Conservation (phyloP, 2,329 filamentous ascomycete species). For the Gyromitra esculenta region DNA sequence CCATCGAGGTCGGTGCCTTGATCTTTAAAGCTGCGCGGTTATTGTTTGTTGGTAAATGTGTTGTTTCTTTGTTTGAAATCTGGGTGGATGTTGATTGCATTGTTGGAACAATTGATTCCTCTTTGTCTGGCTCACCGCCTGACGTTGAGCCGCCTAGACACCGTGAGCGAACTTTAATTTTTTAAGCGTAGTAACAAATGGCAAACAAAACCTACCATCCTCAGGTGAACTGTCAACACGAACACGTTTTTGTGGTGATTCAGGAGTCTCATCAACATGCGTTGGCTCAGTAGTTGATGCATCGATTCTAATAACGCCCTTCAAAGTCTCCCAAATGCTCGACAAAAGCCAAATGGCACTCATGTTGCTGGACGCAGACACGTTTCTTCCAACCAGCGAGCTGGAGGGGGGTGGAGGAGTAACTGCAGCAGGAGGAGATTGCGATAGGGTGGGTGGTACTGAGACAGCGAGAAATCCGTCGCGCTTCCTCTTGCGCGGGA, state of each 20-base stretch:
- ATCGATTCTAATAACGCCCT: constrained; percentile 10
- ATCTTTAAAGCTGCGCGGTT: constrained; percentile 36
- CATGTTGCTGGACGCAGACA: constrained; percentile 16
- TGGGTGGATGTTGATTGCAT: not conserved
- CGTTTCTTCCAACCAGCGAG: not conserved
- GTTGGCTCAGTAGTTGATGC: not conserved
- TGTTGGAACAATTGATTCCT: constrained; percentile 31
- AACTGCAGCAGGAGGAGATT: too few relatives aligned
- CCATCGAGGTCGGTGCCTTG: constrained; percentile 25
- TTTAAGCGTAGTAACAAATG: constrained; percentile 12
- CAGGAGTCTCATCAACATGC: constrained; percentile 7
- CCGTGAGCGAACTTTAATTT: constrained; percentile 29
- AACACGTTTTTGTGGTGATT: constrained; percentile 40
- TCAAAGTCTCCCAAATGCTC: constrained; percentile 22
- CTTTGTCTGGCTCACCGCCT: constrained; percentile 35
- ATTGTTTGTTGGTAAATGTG: constrained; percentile 26
- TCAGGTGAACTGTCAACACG: constrained; percentile 11
- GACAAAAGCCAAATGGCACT: constrained; percentile 23
- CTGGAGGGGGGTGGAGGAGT: not conserved
- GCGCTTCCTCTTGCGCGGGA: constrained; percentile 46
- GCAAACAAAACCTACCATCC: constrained; percentile 41
- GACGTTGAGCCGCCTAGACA: constrained; percentile 15
- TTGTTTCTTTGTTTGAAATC: constrained; percentile 37
- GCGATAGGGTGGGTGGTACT: not conserved
- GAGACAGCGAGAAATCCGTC: constrained; percentile 21